A percentile compares a stretch with the other conserved stretches of the same genome.
Evolutionary conservation across 805 yeast species (phyloP).

Genomic region (Cyberlindnera xylosilytica): DNA sequence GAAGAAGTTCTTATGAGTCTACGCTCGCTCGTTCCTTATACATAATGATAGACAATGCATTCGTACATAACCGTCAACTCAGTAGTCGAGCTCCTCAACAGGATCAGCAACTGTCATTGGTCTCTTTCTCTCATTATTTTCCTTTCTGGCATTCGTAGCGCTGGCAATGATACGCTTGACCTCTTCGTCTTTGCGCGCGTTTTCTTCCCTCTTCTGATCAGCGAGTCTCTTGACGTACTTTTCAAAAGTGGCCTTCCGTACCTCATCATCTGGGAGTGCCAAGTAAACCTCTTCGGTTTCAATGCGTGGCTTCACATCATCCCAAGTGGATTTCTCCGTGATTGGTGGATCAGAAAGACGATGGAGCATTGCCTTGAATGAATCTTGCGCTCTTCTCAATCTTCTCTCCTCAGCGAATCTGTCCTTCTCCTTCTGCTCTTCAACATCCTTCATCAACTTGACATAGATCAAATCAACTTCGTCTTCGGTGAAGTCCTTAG

Average conservation of each 20-base stretch:
- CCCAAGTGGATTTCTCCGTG: constrained; percentile 35
- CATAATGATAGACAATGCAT: neutral
- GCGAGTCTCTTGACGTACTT: constrained; percentile 29
- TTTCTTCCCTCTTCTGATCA: constrained; percentile 25
- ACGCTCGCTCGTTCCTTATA: neutral
- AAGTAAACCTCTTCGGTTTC: constrained; percentile 31
- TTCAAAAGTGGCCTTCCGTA: constrained; percentile 32
- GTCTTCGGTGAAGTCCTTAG: constrained; percentile 27
- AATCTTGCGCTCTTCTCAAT: constrained; percentile 17
- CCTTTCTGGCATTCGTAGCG: constrained; percentile 17
- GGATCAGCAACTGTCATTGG: constrained; percentile 26
- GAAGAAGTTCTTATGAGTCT: constrained; percentile 32
- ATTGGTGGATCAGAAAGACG: constrained; percentile 21
- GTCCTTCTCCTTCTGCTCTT: constrained; percentile 24
- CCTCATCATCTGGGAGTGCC: constrained; percentile 33
- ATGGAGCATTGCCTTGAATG: neutral
- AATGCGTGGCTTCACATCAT: constrained; percentile 30
- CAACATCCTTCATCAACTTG: constrained; percentile 26
- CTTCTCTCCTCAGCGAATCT: constrained; percentile 17
- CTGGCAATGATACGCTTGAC: constrained; percentile 20
- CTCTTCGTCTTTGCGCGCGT: constrained; percentile 20
- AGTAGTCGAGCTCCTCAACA: constrained; percentile 35
- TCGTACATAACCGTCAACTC: constrained; percentile 1
- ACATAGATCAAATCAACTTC: constrained; percentile 30
- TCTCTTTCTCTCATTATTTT: constrained; percentile 14